Percentiles rank a stretch among this genome's conserved stretches.
phyloP scores from a whole-genome alignment of 2,329 filamentous ascomycete species.

The Botrytis pseudocinerea region DNA sequence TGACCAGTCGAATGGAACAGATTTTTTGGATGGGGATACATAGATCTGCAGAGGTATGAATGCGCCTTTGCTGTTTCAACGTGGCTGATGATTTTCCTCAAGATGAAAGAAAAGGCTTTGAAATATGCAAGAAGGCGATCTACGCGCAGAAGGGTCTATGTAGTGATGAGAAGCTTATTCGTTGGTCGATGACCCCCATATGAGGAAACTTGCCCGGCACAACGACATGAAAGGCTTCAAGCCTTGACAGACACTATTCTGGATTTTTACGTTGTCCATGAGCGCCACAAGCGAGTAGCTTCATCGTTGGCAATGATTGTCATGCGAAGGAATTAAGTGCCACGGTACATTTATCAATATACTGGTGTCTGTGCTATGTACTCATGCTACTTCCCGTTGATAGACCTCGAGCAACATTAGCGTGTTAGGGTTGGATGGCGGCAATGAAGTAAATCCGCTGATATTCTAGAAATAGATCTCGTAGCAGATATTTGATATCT shows the following conservation, averaged over 20 bases:
- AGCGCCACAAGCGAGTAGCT: conserved; percentile 20
- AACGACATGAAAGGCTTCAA: conserved; percentile 2
- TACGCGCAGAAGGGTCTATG: conserved; percentile 9
- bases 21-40: conserved; percentile 26
- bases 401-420: conserved; percentile 34
- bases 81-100: conserved; percentile 22
- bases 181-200: conserved; percentile 5
- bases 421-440: conserved; percentile 23
- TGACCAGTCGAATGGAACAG: conserved; percentile 26
- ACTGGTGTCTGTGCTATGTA: conserved; percentile 23
- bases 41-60: conserved; percentile 23
- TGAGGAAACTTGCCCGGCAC: conserved; percentile 1
- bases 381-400: conserved; percentile 34
- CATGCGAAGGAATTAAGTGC: conserved; percentile 15
- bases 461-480: conserved; percentile 29
- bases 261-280: conserved; percentile 3
- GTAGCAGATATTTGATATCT: conserved; percentile 22
- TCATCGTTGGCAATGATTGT: conserved; percentile 22
- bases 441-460: conserved; percentile 27
- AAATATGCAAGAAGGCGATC: conserved; percentile 31
- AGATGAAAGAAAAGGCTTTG: conserved; percentile 16
- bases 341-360: conserved; percentile 22
- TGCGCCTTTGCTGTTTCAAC: conserved; percentile 19
- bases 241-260: conserved; percentile 15
- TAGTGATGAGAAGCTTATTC: conserved; percentile 5